Conservation (phyloP, 2,329 filamentous ascomycete genomes). For the Podosphaera xanthii region DNA sequence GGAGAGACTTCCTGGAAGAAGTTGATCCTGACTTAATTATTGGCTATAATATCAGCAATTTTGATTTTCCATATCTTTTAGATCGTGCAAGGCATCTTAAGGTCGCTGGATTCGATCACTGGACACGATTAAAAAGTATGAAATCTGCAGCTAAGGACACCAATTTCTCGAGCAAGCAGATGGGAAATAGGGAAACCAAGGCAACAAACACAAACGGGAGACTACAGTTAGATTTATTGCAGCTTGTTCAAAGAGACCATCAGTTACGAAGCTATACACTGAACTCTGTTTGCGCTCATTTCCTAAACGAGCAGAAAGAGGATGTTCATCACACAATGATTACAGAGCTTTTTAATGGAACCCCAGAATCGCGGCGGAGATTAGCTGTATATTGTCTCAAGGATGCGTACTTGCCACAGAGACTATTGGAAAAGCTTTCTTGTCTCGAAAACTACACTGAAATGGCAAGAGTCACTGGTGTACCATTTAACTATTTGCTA, state of each 20-base stretch:
- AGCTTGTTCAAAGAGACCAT: conserved; percentile 82
- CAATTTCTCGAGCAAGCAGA: conserved; percentile 92
- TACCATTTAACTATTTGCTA: conserved; percentile 87
- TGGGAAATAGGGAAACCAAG: conserved; percentile 90
- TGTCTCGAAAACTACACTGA: conserved; percentile 98
- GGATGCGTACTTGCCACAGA: conserved; percentile 84
- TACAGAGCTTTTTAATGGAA: conserved; percentile 91
- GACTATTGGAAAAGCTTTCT: conserved; percentile 91
- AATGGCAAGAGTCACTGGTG: conserved; percentile 97
- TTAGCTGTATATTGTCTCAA: conserved; percentile 92
- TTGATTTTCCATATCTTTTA: conserved; percentile 91
- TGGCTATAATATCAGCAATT: conserved; percentile 96
- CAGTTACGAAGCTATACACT: conserved; percentile 91
- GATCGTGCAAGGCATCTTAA: conserved; percentile 74
- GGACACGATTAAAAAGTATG: conserved; percentile 54
- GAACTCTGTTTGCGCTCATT: conserved; percentile 88
- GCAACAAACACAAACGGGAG: conserved; percentile 85
- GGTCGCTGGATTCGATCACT: conserved; percentile 58
- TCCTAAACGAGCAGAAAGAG: conserved; percentile 91
- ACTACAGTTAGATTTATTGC: conserved; percentile 80
- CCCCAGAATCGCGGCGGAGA: conserved; percentile 72
- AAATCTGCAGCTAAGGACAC: conserved; percentile 52
- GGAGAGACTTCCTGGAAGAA: conserved; percentile 73
- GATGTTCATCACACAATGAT: conserved; percentile 99
- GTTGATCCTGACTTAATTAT: conserved; percentile 95